phyloP scores from a whole-genome alignment of 139 green algal genomes.

The Chlamydomonas incerta region DNA sequence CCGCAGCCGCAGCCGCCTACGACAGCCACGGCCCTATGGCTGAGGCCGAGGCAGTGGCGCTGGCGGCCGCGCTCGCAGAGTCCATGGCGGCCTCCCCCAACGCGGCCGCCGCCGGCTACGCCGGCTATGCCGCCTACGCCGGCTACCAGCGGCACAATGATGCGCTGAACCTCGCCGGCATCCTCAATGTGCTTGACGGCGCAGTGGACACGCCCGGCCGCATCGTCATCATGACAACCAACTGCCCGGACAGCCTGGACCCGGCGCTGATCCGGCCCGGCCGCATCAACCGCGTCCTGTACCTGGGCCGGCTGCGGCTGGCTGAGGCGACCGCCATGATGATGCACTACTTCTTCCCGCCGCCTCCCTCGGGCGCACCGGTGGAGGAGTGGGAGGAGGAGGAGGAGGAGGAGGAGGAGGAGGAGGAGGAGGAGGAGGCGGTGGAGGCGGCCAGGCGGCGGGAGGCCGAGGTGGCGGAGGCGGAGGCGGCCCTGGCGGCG shows the following conservation, averaged over 20 bases:
- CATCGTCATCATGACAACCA: constrained; percentile 58
- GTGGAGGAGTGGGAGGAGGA: constrained; percentile 46
- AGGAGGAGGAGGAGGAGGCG: constrained; percentile 41
- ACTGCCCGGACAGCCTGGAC: constrained; percentile 61
- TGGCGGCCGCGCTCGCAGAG: no score
- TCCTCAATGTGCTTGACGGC: constrained; percentile 62
- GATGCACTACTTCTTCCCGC: constrained; percentile 56
- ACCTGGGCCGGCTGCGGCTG: constrained; percentile 54
- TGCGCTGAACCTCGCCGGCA: constrained; percentile 43
- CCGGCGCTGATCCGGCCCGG: constrained; percentile 59
- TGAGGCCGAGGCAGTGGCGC: no score
- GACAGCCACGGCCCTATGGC: no score
- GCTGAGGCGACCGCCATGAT: constrained; percentile 56
- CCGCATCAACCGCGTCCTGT: constrained; percentile 48
- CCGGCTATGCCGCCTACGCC: neutral
- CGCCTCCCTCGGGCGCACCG: neutral
- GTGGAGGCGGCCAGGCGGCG: neutral
- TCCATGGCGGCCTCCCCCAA: no score
- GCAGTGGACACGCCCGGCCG: constrained; percentile 50
- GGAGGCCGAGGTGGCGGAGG: no score
- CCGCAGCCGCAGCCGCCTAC: no score
- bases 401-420: constrained; percentile 25
- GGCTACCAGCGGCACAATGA: neutral
- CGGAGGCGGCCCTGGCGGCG: neutral
- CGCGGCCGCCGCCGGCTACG: no score